These are phyloP conservation scores for Metschnikowia cerradonensis DNA, from an alignment of 805 yeast species.

Conservation along the genomic window DNA sequence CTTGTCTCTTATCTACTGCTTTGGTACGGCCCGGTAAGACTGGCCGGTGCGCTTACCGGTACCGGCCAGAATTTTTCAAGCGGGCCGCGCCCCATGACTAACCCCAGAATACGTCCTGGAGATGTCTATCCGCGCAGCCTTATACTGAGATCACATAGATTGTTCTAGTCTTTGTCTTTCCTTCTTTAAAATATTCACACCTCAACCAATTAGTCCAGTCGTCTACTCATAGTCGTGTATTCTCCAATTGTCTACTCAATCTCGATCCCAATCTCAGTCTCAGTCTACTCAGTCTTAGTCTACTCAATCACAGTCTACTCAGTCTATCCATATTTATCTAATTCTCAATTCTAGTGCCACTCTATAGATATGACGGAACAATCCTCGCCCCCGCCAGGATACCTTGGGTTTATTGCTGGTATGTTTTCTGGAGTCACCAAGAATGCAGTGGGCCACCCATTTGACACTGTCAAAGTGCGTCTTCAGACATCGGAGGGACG, in stretches of 20 bases:
- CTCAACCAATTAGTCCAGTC: too few species aligned
- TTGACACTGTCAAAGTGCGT: conserved; percentile 85
- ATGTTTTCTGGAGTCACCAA: conserved; percentile 83
- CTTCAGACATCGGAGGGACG: conserved; percentile 61
- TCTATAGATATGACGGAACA: conserved; percentile 1
- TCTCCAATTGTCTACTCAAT: too few species aligned
- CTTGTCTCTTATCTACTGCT: not conserved
- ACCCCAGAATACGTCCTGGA: not conserved
- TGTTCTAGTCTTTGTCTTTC: too few species aligned
- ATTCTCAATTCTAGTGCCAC: too few species aligned
- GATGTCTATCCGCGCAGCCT: not conserved
- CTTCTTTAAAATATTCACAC: too few species aligned
- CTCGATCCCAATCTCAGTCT: too few species aligned
- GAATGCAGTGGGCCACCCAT: conserved; percentile 89
- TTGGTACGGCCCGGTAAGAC: not conserved
- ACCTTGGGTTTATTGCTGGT: conserved; percentile 84
- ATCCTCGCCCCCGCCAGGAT: conserved; percentile 40
- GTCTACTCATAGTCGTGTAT: too few species aligned
- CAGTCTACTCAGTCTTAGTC: not conserved
- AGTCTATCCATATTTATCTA: not conserved
- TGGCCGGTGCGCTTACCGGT: conserved; percentile 4
- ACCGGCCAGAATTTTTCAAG: conserved; percentile 4
- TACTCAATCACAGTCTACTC: too few species aligned
- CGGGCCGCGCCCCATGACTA: conserved; percentile 5
- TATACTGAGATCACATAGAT: too few species aligned